Conservation (phyloP, 768 basidiomycete species). For the Coprinellus aureogranulatus region DNA sequence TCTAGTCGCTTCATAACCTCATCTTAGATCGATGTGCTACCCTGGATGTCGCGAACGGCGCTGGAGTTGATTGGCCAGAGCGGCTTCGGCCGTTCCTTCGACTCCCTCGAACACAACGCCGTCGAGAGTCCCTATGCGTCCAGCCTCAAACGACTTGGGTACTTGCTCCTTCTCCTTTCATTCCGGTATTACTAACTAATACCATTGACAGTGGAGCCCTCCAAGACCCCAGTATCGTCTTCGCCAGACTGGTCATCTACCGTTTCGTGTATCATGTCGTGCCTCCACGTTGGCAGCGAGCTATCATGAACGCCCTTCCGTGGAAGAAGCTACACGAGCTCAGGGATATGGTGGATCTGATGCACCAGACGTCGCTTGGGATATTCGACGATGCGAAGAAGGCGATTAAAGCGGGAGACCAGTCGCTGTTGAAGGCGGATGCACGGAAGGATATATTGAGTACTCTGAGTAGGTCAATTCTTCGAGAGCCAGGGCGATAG, state of each 20-base stretch:
- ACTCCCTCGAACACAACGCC: slow-evolving; percentile 19
- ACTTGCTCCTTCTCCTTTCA: slow-evolving; percentile 9
- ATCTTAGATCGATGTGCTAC: slow-evolving; percentile 23
- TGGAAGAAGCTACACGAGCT: slow-evolving; percentile 25
- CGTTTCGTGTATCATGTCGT: slow-evolving; percentile 17
- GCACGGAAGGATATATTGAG: slow-evolving; percentile 11
- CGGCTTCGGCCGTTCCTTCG: slow-evolving; percentile 26
- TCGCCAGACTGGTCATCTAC: slow-evolving; percentile 2
- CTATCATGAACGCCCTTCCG: slow-evolving; percentile 32
- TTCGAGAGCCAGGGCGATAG: neutral
- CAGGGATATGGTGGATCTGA: slow-evolving; percentile 30
- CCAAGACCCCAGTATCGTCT: neutral
- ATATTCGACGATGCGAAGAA: slow-evolving; percentile 36
- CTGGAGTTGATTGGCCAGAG: slow-evolving; percentile 26
- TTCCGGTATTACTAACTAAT: neutral
- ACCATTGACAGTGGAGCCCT: neutral
- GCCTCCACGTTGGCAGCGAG: slow-evolving; percentile 27
- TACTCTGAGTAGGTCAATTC: slow-evolving; percentile 3
- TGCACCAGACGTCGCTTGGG: slow-evolving; percentile 32
- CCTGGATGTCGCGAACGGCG: slow-evolving; percentile 24
- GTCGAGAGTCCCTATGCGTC: slow-evolving; percentile 19
- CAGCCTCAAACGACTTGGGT: slow-evolving; percentile 24
- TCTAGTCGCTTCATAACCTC: too few species aligned
- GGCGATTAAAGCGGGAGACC: slow-evolving; percentile 34
- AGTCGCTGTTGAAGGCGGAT: neutral